Evolutionary conservation across 2,329 filamentous ascomycete species (phyloP), one percentile per base, ranked within the genome.

Genomic region (Penicillium sp.): DNA sequence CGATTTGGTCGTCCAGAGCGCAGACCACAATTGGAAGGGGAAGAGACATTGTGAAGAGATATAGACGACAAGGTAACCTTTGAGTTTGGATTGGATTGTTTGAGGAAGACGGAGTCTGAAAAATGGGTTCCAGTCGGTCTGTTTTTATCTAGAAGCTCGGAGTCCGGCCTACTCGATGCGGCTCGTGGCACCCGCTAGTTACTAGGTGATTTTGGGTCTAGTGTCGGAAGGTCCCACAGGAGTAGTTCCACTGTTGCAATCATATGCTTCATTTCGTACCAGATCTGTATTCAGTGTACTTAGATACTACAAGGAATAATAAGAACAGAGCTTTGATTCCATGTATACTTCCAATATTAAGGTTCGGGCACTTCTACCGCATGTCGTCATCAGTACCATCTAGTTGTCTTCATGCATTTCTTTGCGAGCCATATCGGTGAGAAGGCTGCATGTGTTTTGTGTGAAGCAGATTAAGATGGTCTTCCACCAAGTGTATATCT

Each of bases 1-100:
- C 63, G 24, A 60, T 52, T 9, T 44, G 48, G 14, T 50, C 36
- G 10, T 32, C 53, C 39, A 50, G 50, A 18, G 57, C 63, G 39
- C 61, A 66, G 9, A 66, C 18, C 7, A 63, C 50, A 1, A 65
- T 53, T 5, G 60, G 60, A 0, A 64, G 45, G 13, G 56, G 21
- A 2, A 43, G 34, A 7, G 58, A 45, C 60, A 64, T 62, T 5
- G 0, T 40, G 24, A n/a, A 40, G 16, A 29, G 14, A 2, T 36
- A 5, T 16, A 8, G 4, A 1, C 9, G 16, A 22, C 3, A 4
- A 39, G 36, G 18, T 18, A 18, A 18, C 18, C 18, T 6, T 39
- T 16, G 14, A 39, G 10, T 39, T 16, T 16, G 14, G 18, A 16
- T 49, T 6, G 11, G 41, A 24, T 22, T 34, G 13, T 18, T 18